Evolutionary conservation across 305 asterid species (phyloP).

Genomic region (Solanum chacoense): DNA sequence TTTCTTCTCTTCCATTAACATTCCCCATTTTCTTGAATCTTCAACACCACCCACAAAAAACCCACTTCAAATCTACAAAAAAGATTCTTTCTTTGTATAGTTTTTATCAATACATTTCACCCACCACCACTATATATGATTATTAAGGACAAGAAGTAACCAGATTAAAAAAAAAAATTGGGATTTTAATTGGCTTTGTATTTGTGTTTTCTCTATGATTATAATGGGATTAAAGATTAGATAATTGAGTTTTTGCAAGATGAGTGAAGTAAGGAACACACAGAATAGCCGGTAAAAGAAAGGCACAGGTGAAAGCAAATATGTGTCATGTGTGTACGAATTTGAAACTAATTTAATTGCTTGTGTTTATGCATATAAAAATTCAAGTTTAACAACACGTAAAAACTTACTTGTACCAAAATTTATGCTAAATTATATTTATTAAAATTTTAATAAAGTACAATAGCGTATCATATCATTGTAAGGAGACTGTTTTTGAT

Average conservation of each 20-base stretch:
- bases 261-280: background rate
- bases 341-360: background rate
- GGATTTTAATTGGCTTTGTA: background rate
- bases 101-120: background rate
- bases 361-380: background rate
- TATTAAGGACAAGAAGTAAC: background rate
- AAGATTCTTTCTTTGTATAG: background rate
- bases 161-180: background rate
- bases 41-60: background rate
- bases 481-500: background rate
- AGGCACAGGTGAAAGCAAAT: background rate
- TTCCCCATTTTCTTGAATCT: constrained; percentile 40
- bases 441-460: background rate
- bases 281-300: background rate
- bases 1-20: constrained; percentile 55
- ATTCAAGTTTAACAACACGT: background rate
- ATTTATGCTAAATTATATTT: background rate
- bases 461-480: fast-evolving
- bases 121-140: background rate
- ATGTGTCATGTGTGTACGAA: background rate
- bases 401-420: background rate
- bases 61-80: constrained; percentile 6
- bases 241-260: background rate
- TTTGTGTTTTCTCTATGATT: background rate
- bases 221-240: background rate